phyloP scores from a whole-genome alignment of 441 rosid genomes.

The Breynia disticha region DNA sequence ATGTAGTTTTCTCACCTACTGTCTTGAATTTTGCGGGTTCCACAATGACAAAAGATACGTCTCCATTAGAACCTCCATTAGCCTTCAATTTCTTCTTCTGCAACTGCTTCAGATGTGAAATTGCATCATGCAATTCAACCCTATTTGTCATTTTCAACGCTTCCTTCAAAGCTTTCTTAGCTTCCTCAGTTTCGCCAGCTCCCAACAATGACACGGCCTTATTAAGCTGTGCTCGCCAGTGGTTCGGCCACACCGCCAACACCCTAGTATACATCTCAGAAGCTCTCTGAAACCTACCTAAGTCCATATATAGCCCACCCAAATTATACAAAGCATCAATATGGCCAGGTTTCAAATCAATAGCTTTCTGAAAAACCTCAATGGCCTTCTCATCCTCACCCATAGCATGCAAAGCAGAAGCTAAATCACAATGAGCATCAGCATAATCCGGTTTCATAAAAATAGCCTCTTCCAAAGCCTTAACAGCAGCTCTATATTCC shows the following conservation, averaged over 20 bases:
- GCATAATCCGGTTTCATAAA: conserved; percentile 88
- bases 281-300: conserved; percentile 94
- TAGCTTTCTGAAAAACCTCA: conserved; percentile 91
- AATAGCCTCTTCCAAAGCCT: conserved; percentile 92
- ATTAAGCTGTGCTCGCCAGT: conserved; percentile 96
- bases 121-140: conserved; percentile 81
- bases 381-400: conserved; percentile 93
- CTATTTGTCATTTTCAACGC: conserved; percentile 91
- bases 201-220: conserved; percentile 90
- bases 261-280: conserved; percentile 92
- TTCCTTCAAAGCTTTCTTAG: conserved; percentile 80
- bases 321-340: conserved; percentile 84
- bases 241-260: conserved; percentile 82
- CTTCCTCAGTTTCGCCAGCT: conserved; percentile 88
- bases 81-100: conserved; percentile 73
- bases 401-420: conserved; percentile 84
- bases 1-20: conserved; percentile 54
- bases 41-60: conserved; percentile 51
- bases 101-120: conserved; percentile 74
- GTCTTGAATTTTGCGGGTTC: conserved; percentile 71
- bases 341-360: conserved; percentile 89
- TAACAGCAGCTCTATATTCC: conserved; percentile 86
- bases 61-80: conserved; percentile 53
- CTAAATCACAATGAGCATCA: conserved; percentile 94
- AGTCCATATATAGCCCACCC: conserved; percentile 95